Conservation (phyloP, 1,284 basidiomycete genomes). For the Malassezia vespertilionis region DNA sequence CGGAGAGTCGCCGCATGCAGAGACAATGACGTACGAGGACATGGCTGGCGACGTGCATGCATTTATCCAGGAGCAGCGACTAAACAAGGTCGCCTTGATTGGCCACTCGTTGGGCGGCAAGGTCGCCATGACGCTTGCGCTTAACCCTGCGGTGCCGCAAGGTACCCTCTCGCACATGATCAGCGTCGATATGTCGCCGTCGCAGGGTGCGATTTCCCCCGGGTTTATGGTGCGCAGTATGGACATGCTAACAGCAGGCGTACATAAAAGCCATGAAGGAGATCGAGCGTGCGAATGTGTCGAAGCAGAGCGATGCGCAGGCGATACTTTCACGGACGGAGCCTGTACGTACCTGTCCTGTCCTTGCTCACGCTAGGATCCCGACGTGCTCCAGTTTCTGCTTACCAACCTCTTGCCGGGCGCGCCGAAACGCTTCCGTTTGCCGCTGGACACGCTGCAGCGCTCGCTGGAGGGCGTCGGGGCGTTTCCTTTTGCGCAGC, state of each 20-base stretch:
- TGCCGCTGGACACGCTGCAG: constrained; percentile 61
- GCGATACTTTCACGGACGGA: constrained; percentile 58
- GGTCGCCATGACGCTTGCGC: constrained; percentile 66
- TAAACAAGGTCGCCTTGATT: constrained; percentile 57
- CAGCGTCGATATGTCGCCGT: constrained; percentile 69
- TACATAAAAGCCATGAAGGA: constrained; percentile 64
- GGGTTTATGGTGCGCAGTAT: constrained; percentile 49
- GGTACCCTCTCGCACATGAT: constrained; percentile 56
- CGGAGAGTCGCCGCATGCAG: constrained; percentile 62
- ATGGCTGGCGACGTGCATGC: constrained; percentile 64
- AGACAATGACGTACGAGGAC: constrained; percentile 58
- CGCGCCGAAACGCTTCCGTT: constrained; percentile 53
- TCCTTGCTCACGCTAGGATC: constrained; percentile 48
- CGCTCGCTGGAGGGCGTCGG: constrained; percentile 60
- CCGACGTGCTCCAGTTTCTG: constrained; percentile 63
- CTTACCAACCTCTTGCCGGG: constrained; percentile 62
- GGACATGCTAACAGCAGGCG: constrained; percentile 1
- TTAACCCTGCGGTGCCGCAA: constrained; percentile 52
- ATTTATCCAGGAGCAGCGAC: constrained; percentile 49
- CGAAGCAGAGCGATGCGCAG: constrained; percentile 58
- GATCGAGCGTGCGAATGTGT: constrained; percentile 55
- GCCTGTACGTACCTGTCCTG: constrained; percentile 16
- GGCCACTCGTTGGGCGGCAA: constrained; percentile 89
- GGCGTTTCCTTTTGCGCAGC: constrained; percentile 57
- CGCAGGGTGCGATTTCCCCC: constrained; percentile 55